A percentile compares a stretch with the other conserved stretches of the same genome.
Conservation (phyloP, 2,329 filamentous ascomycete genomes). For the Nigrograna mackinnonii region DNA sequence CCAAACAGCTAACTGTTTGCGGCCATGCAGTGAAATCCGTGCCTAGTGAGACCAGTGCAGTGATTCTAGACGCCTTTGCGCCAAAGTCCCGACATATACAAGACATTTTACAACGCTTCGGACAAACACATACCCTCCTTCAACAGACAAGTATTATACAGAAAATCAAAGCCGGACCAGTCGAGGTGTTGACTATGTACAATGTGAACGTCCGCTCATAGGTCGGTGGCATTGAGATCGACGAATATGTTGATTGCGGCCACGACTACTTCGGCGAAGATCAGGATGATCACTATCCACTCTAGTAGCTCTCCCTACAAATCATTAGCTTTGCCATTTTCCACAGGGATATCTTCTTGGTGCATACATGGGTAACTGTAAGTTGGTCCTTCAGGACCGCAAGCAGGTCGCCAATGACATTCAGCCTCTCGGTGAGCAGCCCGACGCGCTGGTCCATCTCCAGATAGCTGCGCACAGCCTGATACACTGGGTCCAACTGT, state of each 20-base stretch:
- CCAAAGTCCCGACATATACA: too few species aligned
- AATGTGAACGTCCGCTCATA: slow-evolving; percentile 10
- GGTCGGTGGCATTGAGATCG: slow-evolving; percentile 78
- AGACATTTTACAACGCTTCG: too few species aligned
- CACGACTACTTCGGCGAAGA: slow-evolving; percentile 92
- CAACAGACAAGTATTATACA: neutral
- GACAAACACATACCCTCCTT: too few species aligned
- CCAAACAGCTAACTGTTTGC: too few species aligned
- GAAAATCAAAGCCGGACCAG: neutral
- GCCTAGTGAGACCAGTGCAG: too few species aligned
- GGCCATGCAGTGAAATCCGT: too few species aligned
- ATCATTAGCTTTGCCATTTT: slow-evolving; percentile 5
- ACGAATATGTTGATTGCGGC: slow-evolving; percentile 94
- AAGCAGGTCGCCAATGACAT: slow-evolving; percentile 90
- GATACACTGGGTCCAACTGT: slow-evolving; percentile 93
- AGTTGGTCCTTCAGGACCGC: slow-evolving; percentile 95
- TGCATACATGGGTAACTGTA: slow-evolving; percentile 69
- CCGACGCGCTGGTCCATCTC: slow-evolving; percentile 97
- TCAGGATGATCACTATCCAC: slow-evolving; percentile 82
- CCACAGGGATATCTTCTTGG: neutral
- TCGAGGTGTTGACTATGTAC: too few species aligned
- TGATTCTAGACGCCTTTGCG: too few species aligned
- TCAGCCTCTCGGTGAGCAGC: slow-evolving; percentile 83
- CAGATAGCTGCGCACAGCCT: slow-evolving; percentile 90
- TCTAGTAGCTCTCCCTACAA: slow-evolving; percentile 51